A percentile compares a stretch with the other conserved stretches of the same genome.
These are phyloP conservation scores for Fragaria ananassa DNA, from an alignment of 306 rosid genomes.

Conservation along the genomic window DNA sequence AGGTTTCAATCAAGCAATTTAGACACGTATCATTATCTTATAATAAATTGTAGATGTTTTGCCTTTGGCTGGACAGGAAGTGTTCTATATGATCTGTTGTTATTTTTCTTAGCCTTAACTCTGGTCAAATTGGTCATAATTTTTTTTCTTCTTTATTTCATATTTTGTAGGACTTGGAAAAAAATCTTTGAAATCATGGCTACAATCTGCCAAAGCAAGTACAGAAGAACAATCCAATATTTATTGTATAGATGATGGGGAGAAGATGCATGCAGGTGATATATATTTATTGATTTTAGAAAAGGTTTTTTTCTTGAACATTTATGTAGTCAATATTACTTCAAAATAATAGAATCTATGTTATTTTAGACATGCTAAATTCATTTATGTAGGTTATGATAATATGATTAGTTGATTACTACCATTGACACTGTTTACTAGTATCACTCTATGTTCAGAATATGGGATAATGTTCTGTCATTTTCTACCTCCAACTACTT, in stretches of 20 bases:
- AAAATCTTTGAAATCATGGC: conserved; percentile 67
- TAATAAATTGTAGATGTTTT: background rate
- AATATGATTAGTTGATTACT: background rate
- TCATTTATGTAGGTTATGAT: background rate
- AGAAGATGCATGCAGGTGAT: conserved; percentile 33
- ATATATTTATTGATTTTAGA: background rate
- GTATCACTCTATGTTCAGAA: background rate
- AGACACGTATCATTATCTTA: background rate
- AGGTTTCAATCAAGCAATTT: background rate
- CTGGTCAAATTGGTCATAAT: conserved; percentile 24
- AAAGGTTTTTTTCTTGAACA: background rate
- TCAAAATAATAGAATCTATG: background rate
- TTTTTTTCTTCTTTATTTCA: conserved; percentile 4
- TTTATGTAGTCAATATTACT: background rate
- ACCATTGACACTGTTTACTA: background rate
- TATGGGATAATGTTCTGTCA: background rate
- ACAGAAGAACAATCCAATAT: conserved; percentile 26
- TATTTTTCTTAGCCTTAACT: conserved; percentile 15
- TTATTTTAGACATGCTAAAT: background rate
- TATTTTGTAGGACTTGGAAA: conserved; percentile 42
- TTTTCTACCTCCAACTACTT: background rate
- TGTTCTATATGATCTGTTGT: conserved; percentile 14
- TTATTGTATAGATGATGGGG: conserved; percentile 10
- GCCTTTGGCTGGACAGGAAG: conserved; percentile 15
- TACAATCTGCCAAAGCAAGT: conserved; percentile 51